phyloP scores from a whole-genome alignment of 2,329 filamentous ascomycete genomes.

The Penicillium italicum region DNA sequence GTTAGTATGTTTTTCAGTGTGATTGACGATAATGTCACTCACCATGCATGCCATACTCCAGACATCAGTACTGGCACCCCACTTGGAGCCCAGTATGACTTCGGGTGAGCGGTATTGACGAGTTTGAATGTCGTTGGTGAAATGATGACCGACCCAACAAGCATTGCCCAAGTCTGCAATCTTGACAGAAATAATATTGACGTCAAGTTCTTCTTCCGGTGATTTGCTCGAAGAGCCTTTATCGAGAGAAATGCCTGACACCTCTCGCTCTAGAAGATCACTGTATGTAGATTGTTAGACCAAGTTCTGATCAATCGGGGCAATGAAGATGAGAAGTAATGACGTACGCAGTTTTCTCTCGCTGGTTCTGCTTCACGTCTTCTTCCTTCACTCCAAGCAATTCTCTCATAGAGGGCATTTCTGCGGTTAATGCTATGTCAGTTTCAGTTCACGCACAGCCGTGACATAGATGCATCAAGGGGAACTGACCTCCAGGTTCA shows the following conservation, averaged over 20 bases:
- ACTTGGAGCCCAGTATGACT: constrained; percentile 93
- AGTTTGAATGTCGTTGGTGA: constrained; percentile 98
- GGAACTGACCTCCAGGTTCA: constrained; percentile 60
- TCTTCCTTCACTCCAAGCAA: constrained; percentile 52
- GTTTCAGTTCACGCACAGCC: constrained; percentile 32
- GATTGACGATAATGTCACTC: constrained; percentile 33
- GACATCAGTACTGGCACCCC: constrained; percentile 98
- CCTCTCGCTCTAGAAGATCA: constrained; percentile 85
- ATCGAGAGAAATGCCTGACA: constrained; percentile 90
- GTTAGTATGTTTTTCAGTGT: constrained; percentile 1
- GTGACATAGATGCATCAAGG: constrained; percentile 29
- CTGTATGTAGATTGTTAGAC: constrained; percentile 44
- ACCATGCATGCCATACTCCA: constrained; percentile 99
- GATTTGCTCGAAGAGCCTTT: constrained; percentile 53
- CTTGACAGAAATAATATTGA: constrained; percentile 92
- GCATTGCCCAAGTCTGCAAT: constrained; percentile 98
- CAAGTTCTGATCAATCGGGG: background rate
- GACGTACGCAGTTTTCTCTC: constrained; percentile 92
- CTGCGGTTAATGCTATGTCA: constrained; percentile 43
- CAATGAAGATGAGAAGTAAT: background rate
- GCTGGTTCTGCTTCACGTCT: constrained; percentile 69
- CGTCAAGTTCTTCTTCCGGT: constrained; percentile 33
- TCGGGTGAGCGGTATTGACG: constrained; percentile 95
- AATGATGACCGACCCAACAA: constrained; percentile 98
- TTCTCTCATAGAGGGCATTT: constrained; percentile 55